Percentiles rank a stretch among this genome's conserved stretches.
These are phyloP conservation scores for Nemania sp. DNA, from an alignment of 2,329 filamentous ascomycete genomes.

Conservation along the genomic window DNA sequence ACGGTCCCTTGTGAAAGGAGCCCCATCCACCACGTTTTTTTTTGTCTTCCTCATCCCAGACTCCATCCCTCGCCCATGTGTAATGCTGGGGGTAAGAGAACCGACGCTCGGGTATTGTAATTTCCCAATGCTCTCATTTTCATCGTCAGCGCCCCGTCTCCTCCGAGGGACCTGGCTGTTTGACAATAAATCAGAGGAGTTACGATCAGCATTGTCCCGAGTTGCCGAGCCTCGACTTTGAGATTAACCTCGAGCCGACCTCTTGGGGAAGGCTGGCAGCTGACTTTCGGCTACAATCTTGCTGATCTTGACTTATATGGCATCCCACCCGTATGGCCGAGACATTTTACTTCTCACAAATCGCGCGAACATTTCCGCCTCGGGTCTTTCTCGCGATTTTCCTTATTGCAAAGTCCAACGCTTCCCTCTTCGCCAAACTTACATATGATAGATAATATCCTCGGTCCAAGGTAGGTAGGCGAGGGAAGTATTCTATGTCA, in stretches of 20 bases:
- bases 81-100: conserved; percentile 21
- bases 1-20: conserved; percentile 13
- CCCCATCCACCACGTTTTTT: conserved; percentile 34
- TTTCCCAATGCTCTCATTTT: conserved; percentile 24
- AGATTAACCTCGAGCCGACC: conserved; percentile 22
- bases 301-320: conserved; percentile 28
- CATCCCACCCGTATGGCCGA: conserved; percentile 26
- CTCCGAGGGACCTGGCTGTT: background rate
- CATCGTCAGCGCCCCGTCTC: background rate
- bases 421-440: conserved; percentile 6
- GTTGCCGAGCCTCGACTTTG: conserved; percentile 28
- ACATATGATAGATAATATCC: conserved; percentile 10
- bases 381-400: conserved; percentile 26
- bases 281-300: conserved; percentile 24
- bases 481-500: too few relatives aligned
- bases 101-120: conserved; percentile 11
- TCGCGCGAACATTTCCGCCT: conserved; percentile 23
- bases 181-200: background rate
- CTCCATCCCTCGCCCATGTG: background rate
- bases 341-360: conserved; percentile 8
- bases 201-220: conserved; percentile 29
- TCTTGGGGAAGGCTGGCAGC: conserved; percentile 20
- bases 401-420: conserved; percentile 11
- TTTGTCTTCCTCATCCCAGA: background rate
- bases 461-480: conserved; percentile 3